Conservation (phyloP, 176 grass and related monocot species). For the Lolium multiflorum region DNA sequence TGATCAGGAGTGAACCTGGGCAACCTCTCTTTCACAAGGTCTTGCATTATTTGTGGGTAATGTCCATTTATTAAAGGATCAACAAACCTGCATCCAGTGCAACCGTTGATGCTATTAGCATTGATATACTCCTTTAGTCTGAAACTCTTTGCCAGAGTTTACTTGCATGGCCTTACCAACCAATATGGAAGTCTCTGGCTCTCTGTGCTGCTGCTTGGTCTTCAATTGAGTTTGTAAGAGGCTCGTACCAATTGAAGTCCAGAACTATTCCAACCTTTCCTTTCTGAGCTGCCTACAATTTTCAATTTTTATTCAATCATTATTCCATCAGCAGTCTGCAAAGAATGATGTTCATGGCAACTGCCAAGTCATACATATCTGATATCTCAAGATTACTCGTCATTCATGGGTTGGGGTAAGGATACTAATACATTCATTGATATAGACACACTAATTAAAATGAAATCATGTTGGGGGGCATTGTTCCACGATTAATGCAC, state of each 20-base stretch:
- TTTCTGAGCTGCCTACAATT: constrained; percentile 56
- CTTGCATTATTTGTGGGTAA: constrained; percentile 75
- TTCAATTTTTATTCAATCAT: not conserved
- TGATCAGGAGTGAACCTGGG: constrained; percentile 72
- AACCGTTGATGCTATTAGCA: not conserved
- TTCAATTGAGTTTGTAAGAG: constrained; percentile 64
- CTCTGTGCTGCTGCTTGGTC: constrained; percentile 83
- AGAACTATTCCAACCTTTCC: constrained; percentile 76
- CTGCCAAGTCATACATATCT: not conserved
- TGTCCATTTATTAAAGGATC: constrained; percentile 82
- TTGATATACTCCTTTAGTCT: not conserved
- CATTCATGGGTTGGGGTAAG: not conserved
- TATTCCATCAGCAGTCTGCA: not conserved
- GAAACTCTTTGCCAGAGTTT: constrained; percentile 27
- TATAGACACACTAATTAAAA: not conserved
- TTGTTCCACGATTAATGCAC: constrained; percentile 7
- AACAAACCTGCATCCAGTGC: constrained; percentile 59
- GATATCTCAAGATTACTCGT: not conserved
- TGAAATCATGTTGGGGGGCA: not conserved
- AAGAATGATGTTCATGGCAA: not conserved
- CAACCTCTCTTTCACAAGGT: constrained; percentile 67
- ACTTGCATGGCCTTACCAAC: constrained; percentile 61
- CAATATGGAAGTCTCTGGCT: constrained; percentile 93
- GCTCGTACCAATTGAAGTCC: constrained; percentile 75
- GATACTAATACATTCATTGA: constrained; percentile 11